Evolutionary conservation across 441 rosid genomes (phyloP), one percentile per base, ranked within the genome.

Genomic region (Corymbia calophylla): DNA sequence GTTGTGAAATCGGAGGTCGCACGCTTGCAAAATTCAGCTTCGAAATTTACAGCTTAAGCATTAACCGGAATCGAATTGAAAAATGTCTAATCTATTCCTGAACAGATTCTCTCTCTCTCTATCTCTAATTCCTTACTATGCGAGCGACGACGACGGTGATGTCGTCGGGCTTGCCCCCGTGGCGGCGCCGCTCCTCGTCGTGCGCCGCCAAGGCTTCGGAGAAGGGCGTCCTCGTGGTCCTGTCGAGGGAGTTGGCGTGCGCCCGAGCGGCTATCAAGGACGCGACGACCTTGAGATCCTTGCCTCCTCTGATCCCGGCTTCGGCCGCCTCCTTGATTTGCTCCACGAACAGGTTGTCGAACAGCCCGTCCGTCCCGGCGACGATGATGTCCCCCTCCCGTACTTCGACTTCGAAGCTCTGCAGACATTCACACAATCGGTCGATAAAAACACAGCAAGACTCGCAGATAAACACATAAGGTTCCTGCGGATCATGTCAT

Each of bases 291-390:
- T 87, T 82, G 5, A 86, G 35, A 4, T 25, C 49, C 32, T 27
- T 32, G 12, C 53, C 82, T 27, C 12, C 19, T 23, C 55, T 15
- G 14, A 21, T 19, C 15, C 87, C 47, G 58, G 89, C 23, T 9
- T 88, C 21, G 44, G 89, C 86, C 39, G 82, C 53, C 4, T 60
- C 88, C 56, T 8, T 86, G 56, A 88, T 87, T n/a, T 91, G 82
- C 90, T 16, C 4, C 19, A 32, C 54, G 32, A 53, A 90, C 68
- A 92, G 13, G 53, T 92, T 90, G 87, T 89, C 56, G 87, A 89
- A 32, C 66, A 89, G 13, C 23, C 90, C 90, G 31, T 89, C 90
- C 21, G 88, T 89, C 8, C 90, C 90, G 5, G 58, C 87, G 48
- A 90, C 53, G 8, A 90, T 29, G n/a, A 89, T 16, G 55, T 91